These are phyloP conservation scores for Vinca minor DNA, from an alignment of 257 asterid genomes.

Conservation along the genomic window DNA sequence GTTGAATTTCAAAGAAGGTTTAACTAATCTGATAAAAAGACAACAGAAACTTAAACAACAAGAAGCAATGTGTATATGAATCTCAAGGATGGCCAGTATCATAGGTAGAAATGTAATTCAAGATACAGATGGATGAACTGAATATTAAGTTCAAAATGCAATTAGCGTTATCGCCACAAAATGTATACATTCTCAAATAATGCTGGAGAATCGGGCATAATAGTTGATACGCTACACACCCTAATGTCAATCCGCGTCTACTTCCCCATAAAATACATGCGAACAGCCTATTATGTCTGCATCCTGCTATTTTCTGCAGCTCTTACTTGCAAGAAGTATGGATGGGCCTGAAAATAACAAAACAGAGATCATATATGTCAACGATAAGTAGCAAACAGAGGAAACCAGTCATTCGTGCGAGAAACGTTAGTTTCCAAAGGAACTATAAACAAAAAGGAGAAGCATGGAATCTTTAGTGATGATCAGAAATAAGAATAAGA, in stretches of 20 bases:
- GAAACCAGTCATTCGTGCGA: neutral
- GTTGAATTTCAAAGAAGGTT: too few relatives aligned
- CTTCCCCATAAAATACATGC: neutral
- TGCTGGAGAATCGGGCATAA: neutral
- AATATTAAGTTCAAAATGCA: neutral
- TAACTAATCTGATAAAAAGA: too few relatives aligned
- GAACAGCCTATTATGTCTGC: conserved; percentile 8
- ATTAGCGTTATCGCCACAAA: neutral
- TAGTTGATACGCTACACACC: neutral
- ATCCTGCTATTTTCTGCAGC: conserved; percentile 27
- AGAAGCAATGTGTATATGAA: neutral
- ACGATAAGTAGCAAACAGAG: neutral
- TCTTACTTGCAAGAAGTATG: conserved; percentile 19
- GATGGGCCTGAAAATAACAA: neutral
- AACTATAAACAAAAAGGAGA: too few relatives aligned
- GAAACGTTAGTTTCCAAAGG: neutral
- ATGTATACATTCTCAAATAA: conserved; percentile 1
- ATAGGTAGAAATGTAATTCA: neutral
- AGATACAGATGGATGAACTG: neutral
- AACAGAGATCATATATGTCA: neutral
- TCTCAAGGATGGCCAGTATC: neutral
- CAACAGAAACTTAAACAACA: neutral
- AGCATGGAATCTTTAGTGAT: neutral
- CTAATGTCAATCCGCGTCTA: conserved; percentile 1
- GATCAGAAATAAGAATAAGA: neutral